Base-by-base conservation (phyloP, 2,329 filamentous ascomycete species). In the Dothideomycetes sp. region DNA sequence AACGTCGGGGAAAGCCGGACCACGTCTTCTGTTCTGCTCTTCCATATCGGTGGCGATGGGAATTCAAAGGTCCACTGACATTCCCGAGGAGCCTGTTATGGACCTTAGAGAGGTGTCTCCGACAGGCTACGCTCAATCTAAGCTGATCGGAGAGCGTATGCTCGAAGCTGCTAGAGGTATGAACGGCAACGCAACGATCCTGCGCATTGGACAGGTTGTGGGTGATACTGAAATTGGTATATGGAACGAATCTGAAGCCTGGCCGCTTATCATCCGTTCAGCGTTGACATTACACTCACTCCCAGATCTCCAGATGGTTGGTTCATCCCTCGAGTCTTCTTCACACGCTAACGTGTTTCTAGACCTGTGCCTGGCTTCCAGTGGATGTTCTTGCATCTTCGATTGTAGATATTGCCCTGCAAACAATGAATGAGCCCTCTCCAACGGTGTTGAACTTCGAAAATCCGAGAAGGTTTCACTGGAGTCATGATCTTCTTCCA, bases 401-500 rank as follows among this genome's bases (percentile, higher is more conserved):
- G 3, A 41, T 41, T 19, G 19, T 41, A 15, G 39, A 41, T 4
- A 29, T 41, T 19, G 24, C 29, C 9, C 18, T 31, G 10, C 7
- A 33, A 8, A 29, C 34, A 3, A 32, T n/a, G 15, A 22, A 24
- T 11, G 22, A 40, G 8, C n/a, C n/a, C n/a, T n/a, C n/a, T n/a
- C 17, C 35, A 4, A 35, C 27, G 19, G 19, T 37, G n/a, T 15
- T 37, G 9, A 37, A 41, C 24, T 8, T 78, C 11, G 58, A 69
- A 14, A 74, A 75, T 44, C 63, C 65, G 0, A 51, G 45, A 5
- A 55, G 56, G 2, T 68, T 75, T 45, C 57, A 65, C 30, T 77
- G 71, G 70, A 71, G 66, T 0, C 42, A 57, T 0, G 67, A 74
- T 37, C 53, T 78, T 7, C 61, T 77, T 0, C 72, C 72, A 3